These are phyloP conservation scores for Suhomyces prunicola DNA, from an alignment of 805 yeast genomes.

Conservation along the genomic window DNA sequence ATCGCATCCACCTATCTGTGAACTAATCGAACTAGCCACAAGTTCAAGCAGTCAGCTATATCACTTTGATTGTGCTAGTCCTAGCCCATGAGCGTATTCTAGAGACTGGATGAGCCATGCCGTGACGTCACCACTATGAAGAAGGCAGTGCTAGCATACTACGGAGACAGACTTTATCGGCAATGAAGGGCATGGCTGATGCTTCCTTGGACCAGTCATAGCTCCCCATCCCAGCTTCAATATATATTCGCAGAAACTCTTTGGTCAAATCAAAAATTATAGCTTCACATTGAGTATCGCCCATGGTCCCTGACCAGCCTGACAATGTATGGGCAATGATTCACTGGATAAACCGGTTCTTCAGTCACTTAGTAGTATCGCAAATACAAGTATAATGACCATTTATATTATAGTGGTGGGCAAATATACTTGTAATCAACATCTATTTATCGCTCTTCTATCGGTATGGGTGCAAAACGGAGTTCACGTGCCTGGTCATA, in stretches of 20 bases:
- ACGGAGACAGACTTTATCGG: constrained; percentile 41
- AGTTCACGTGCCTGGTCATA: too few relatives aligned
- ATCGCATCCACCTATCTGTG: constrained; percentile 14
- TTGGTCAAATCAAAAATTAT: constrained; percentile 76
- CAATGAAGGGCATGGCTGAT: constrained; percentile 22
- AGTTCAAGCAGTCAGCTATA: constrained; percentile 27
- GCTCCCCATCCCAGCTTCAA: constrained; percentile 8
- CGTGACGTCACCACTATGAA: constrained; percentile 37
- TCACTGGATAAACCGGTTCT: constrained; percentile 27
- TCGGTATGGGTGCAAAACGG: too few relatives aligned
- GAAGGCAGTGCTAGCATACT: constrained; percentile 39
- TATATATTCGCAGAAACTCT: constrained; percentile 2
- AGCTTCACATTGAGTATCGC: constrained; percentile 63
- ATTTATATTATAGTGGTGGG: too few relatives aligned
- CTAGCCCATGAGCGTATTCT: too few relatives aligned
- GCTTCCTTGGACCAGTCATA: constrained; percentile 15
- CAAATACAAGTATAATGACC: too few relatives aligned
- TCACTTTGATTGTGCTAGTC: too few relatives aligned
- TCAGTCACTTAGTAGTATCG: too few relatives aligned
- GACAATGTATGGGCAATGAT: constrained; percentile 73
- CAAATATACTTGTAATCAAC: too few relatives aligned
- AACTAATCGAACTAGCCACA: constrained; percentile 49
- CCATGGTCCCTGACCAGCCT: constrained; percentile 96
- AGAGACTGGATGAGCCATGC: not conserved
- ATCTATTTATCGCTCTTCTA: too few relatives aligned